These are phyloP conservation scores for Canavalia gladiata DNA, from an alignment of 306 rosid genomes.

Conservation along the genomic window DNA sequence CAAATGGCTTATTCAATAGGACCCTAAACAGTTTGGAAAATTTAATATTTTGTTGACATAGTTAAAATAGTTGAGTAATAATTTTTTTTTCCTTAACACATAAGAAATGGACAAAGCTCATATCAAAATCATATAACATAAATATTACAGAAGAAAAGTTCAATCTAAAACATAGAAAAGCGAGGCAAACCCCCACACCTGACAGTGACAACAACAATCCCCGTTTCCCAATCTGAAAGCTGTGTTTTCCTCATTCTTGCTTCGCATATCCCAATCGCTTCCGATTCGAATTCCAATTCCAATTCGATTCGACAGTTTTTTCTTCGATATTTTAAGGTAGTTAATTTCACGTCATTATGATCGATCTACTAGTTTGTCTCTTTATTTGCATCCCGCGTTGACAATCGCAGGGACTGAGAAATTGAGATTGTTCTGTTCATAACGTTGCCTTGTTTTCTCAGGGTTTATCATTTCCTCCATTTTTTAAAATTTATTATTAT, in stretches of 20 bases:
- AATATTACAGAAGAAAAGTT: not conserved
- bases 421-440: not conserved
- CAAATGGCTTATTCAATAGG: too few relatives aligned
- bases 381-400: slow-evolving; percentile 4
- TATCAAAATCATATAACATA: too few relatives aligned
- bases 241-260: not conserved
- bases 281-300: not conserved
- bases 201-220: not conserved
- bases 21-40: too few relatives aligned
- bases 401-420: not conserved
- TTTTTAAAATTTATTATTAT: not conserved
- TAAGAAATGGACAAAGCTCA: too few relatives aligned
- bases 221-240: not conserved
- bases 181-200: not conserved
- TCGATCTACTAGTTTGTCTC: not conserved
- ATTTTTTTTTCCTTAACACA: too few relatives aligned
- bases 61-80: too few relatives aligned
- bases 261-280: not conserved
- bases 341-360: not conserved
- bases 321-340: not conserved
- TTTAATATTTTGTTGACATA: too few relatives aligned
- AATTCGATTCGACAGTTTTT: not conserved
- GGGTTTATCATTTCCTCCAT: not conserved
- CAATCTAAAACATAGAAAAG: not conserved
- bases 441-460: not conserved